Evolutionary conservation across 129 eudicot species (phyloP).

Genomic region (Flaveria robusta): DNA sequence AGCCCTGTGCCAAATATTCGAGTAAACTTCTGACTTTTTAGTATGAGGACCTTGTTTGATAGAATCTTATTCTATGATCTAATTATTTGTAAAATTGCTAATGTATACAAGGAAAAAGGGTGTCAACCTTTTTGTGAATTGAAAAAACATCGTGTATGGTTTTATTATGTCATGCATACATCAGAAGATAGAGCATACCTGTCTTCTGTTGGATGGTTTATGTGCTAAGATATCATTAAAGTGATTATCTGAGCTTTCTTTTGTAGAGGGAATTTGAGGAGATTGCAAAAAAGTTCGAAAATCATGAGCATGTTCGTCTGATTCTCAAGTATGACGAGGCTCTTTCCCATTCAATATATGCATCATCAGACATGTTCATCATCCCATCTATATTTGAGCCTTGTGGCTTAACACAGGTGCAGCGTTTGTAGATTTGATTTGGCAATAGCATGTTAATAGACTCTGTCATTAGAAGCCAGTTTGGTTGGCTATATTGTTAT

Average conservation of each 20-base stretch:
- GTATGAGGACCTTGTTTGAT: slow-evolving; percentile 21
- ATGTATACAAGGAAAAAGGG: neutral
- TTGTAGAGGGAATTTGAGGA: slow-evolving; percentile 90
- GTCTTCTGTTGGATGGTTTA: slow-evolving; percentile 14
- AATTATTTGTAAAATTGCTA: neutral
- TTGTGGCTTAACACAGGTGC: slow-evolving; percentile 98
- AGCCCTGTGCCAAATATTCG: slow-evolving; percentile 94
- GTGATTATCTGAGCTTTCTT: slow-evolving; percentile 23
- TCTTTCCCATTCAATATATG: slow-evolving; percentile 83
- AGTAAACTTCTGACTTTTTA: slow-evolving; percentile 39
- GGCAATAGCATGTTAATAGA: neutral
- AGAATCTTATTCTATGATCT: slow-evolving; percentile 12
- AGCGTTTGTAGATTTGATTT: neutral
- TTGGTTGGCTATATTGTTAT: neutral
- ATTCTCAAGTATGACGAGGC: slow-evolving; percentile 89
- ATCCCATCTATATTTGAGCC: slow-evolving; percentile 99
- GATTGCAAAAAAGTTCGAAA: slow-evolving; percentile 70
- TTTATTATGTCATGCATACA: neutral
- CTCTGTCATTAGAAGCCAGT: slow-evolving; percentile 10
- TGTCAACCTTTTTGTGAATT: neutral
- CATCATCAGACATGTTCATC: slow-evolving; percentile 96
- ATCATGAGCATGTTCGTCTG: slow-evolving; percentile 70
- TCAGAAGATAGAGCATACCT: slow-evolving; percentile 7
- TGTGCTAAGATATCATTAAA: slow-evolving; percentile 12
- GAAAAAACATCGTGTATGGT: neutral